Base-by-base conservation (phyloP, 2,329 filamentous ascomycete species). In the Berkeleyomyces basicola region DNA sequence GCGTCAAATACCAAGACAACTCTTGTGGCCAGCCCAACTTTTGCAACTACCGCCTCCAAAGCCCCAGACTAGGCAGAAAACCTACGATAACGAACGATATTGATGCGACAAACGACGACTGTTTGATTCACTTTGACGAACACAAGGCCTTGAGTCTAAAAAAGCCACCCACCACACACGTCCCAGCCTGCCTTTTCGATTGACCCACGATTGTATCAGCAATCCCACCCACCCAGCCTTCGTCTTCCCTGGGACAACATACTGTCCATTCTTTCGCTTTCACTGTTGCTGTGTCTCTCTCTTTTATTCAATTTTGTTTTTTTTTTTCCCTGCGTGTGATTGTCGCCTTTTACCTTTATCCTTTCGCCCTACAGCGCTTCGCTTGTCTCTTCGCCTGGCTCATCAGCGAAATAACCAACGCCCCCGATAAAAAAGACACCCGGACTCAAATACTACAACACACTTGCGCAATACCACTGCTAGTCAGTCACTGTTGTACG, bases 351-450 rank as follows among this genome's bases (percentile, higher is more conserved):
- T 57, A 3, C 39, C 55, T 57, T 39, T 16, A 42, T 44, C 59
- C 47, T 59, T 33, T 23, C 42, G 40, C 42, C 43, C 43, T 37
- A 47, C 51, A 55, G 11, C 51, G 33, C n/a, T 36, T 59, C 43
- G 58, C 58, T 59, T 59, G 58, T 59, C 47, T 37, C 42, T 39
- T 59, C 42, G 58, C 58, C 44, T 59, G 58, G 31, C 16, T 31
- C 16, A 47, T 5, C 58, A 59, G 58, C 43, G 58, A 59, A n/a
- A 59, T 59, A 47, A 59, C 58, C 37, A n/a, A 16, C 7, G 58
- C 23, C 40, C 49, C 49, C 33, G 33, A 39, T 10, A 55, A 55
- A 39, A 55, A 31, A 49, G 51, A 6, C 33, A 51, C 51, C 39
- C 51, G 39, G 51, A 55, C 51, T 55, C 51, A 55, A 36, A 55